Evolutionary conservation across 768 basidiomycete species (phyloP).

Genomic region (Russula olivacea): DNA sequence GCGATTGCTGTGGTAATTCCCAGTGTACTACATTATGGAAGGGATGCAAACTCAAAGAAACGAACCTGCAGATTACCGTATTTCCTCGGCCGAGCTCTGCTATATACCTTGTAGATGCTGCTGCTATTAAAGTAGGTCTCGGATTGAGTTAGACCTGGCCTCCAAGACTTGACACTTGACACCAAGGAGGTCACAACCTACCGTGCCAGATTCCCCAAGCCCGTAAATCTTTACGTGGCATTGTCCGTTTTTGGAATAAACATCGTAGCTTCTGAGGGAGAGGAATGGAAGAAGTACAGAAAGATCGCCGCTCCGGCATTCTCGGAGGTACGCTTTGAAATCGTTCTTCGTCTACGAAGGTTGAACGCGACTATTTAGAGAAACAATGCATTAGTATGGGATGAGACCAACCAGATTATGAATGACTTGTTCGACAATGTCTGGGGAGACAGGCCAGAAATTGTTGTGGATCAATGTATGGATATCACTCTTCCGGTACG

Average conservation of each 20-base stretch:
- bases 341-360: neutral
- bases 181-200: constrained; percentile 45
- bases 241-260: constrained; percentile 54
- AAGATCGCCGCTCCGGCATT: constrained; percentile 60
- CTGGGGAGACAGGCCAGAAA: constrained; percentile 40
- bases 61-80: neutral
- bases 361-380: constrained; percentile 21
- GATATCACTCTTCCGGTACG: constrained; percentile 52
- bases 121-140: constrained; percentile 15
- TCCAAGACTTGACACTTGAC: neutral
- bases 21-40: neutral
- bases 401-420: constrained; percentile 33
- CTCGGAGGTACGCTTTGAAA: constrained; percentile 41
- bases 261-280: constrained; percentile 56
- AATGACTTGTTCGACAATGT: constrained; percentile 35
- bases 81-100: neutral
- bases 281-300: constrained; percentile 60
- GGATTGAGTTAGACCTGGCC: too few species aligned
- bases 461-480: constrained; percentile 42
- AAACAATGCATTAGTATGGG: constrained; percentile 38
- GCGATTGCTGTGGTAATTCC: neutral
- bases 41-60: neutral
- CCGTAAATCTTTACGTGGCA: constrained; percentile 38
- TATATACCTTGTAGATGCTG: constrained; percentile 16
- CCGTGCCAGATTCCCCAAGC: constrained; percentile 52